Evolutionary conservation across 352 stramenopile species (phyloP).

Genomic region (Globisporangium nunn): DNA sequence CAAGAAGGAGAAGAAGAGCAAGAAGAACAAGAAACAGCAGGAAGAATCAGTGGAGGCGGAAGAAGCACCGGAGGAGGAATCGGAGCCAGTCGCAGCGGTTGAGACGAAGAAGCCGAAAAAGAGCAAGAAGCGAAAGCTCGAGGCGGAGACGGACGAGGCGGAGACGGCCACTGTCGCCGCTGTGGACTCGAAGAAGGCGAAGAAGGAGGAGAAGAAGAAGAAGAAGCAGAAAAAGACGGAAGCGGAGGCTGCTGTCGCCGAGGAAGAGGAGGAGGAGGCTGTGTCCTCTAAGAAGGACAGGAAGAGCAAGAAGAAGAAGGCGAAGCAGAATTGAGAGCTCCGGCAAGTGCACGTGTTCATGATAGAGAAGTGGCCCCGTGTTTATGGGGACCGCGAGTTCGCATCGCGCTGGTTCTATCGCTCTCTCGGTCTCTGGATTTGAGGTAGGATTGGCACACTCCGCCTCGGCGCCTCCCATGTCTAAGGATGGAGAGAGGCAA

Average conservation of each 20-base stretch:
- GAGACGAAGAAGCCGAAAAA: conserved; percentile 20
- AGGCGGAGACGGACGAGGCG: conserved; percentile 14
- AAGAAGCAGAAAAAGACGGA: conserved; percentile 17
- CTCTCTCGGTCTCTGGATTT: too few species aligned
- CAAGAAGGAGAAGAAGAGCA: conserved; percentile 11
- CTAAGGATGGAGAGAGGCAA: not conserved
- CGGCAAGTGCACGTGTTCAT: not conserved
- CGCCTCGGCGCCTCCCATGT: not conserved
- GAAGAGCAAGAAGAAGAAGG: conserved; percentile 35
- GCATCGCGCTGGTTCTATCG: conserved; percentile 1
- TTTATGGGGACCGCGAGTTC: not conserved
- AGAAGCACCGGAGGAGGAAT: conserved; percentile 13
- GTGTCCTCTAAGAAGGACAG: conserved; percentile 12
- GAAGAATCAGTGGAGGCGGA: conserved; percentile 7
- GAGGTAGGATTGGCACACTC: too few species aligned
- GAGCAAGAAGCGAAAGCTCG: conserved; percentile 16
- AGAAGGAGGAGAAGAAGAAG: conserved; percentile 30
- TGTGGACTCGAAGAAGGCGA: conserved; percentile 11
- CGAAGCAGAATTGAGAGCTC: conserved; percentile 14
- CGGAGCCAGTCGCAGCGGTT: conserved; percentile 8
- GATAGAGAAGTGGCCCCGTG: not conserved
- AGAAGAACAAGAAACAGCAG: conserved; percentile 5
- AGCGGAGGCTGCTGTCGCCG: conserved; percentile 8
- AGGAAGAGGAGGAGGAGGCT: conserved; percentile 4
- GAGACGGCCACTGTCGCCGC: conserved; percentile 10